phyloP scores from a whole-genome alignment of 768 basidiomycete genomes.

The Trichaptum fuscoviolaceum region DNA sequence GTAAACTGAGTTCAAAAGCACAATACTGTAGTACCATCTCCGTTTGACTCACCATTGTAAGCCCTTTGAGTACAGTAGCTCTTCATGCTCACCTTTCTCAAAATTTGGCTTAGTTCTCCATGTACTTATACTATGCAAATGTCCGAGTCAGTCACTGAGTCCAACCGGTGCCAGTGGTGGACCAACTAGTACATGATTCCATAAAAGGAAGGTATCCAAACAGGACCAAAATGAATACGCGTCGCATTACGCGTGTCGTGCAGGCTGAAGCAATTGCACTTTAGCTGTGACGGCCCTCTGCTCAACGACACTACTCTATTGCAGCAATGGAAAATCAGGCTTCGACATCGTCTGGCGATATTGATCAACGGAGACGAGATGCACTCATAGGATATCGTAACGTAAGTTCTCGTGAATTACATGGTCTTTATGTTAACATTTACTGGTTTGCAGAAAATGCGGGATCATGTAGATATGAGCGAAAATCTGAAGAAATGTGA shows the following conservation, averaged over 20 bases:
- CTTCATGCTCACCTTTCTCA: too few species aligned
- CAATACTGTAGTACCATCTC: too few species aligned
- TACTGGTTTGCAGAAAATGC: constrained; percentile 76
- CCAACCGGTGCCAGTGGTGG: background rate
- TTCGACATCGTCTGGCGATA: constrained; percentile 52
- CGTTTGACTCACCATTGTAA: too few species aligned
- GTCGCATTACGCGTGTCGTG: background rate
- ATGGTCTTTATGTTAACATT: constrained; percentile 11
- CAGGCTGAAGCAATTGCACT: background rate
- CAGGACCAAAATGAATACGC: background rate
- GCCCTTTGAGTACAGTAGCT: too few species aligned
- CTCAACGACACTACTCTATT: background rate
- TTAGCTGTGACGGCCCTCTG: background rate
- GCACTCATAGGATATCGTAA: constrained; percentile 76
- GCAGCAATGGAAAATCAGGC: constrained; percentile 18
- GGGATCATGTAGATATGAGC: constrained; percentile 80
- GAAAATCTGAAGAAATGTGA: constrained; percentile 86
- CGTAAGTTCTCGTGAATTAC: constrained; percentile 30
- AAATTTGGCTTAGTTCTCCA: too few species aligned
- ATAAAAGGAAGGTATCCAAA: background rate
- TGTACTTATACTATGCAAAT: too few species aligned
- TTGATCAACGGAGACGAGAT: constrained; percentile 70
- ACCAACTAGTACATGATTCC: background rate
- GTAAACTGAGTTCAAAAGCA: too few species aligned
- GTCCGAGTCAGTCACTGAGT: too few species aligned